phyloP scores from a whole-genome alignment of 106 monocot species.

The Dendrobium huoshanense region DNA sequence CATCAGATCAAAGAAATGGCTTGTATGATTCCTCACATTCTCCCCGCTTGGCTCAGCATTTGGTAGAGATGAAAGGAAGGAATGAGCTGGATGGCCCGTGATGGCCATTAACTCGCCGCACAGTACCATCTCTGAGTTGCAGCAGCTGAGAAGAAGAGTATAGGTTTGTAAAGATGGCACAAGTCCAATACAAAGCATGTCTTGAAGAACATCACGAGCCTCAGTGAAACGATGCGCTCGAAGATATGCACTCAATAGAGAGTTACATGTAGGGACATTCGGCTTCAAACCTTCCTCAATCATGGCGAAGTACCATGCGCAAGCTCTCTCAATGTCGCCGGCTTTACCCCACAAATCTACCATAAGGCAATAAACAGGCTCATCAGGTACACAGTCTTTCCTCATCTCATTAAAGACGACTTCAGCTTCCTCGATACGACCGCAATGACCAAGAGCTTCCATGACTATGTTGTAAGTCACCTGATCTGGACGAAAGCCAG shows the following conservation, averaged over 20 bases:
- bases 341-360: conserved; percentile 97
- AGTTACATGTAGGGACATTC: conserved; percentile 90
- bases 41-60: conserved; percentile 74
- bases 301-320: conserved; percentile 77
- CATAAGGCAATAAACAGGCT: conserved; percentile 84
- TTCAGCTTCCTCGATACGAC: conserved; percentile 74
- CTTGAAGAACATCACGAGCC: conserved; percentile 51
- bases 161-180: conserved; percentile 88
- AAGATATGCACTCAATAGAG: conserved; percentile 81
- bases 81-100: conserved; percentile 83
- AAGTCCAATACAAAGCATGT: conserved; percentile 60
- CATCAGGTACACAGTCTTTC: conserved; percentile 73
- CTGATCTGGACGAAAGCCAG: conserved; percentile 87
- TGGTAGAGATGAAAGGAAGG: conserved; percentile 59
- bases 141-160: conserved; percentile 81
- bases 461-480: conserved; percentile 93
- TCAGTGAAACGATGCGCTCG: conserved; percentile 50
- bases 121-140: conserved; percentile 32
- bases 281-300: conserved; percentile 68
- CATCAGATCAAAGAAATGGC: conserved; percentile 71
- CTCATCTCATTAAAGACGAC: conserved; percentile 73
- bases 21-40: conserved; percentile 65
- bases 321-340: conserved; percentile 73
- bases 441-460: conserved; percentile 78
- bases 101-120: conserved; percentile 67